These are phyloP conservation scores for Chrysanthemum seticuspe DNA, from an alignment of 129 eudicot species.

Conservation along the genomic window DNA sequence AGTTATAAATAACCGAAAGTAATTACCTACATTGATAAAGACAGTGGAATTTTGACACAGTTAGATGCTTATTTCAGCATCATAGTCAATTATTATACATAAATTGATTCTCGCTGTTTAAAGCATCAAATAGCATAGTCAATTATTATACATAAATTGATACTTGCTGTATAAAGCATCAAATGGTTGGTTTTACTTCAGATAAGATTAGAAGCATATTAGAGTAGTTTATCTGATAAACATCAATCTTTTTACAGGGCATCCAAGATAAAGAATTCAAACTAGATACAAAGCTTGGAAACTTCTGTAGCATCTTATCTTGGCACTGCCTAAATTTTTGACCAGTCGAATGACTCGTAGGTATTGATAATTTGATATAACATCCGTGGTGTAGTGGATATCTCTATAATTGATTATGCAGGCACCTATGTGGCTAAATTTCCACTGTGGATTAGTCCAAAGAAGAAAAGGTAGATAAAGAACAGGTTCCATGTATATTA, in stretches of 20 bases:
- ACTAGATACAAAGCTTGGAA: conserved; percentile 5
- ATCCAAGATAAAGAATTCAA: conserved; percentile 16
- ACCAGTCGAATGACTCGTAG: conserved; percentile 19
- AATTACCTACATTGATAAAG: conserved; percentile 9
- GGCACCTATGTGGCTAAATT: conserved; percentile 20
- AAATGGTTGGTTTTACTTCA: conserved; percentile 25
- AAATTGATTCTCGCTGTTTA: conserved; percentile 31
- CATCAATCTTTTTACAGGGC: conserved; percentile 12
- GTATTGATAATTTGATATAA: neutral
- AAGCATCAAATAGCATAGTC: conserved; percentile 30
- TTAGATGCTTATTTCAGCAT: conserved; percentile 36
- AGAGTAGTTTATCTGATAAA: conserved; percentile 26
- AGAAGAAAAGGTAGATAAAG: conserved; percentile 18
- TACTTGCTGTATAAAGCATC: conserved; percentile 32
- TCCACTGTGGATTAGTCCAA: conserved; percentile 22
- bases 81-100: conserved; percentile 32
- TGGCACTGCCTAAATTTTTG: conserved; percentile 18
- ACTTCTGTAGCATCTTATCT: conserved; percentile 14
- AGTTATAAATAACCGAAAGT: conserved; percentile 24
- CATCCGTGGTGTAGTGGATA: conserved; percentile 13
- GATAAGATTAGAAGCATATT: conserved; percentile 26
- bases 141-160: conserved; percentile 30
- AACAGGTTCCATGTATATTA: neutral
- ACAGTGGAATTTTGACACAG: conserved; percentile 28
- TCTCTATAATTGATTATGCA: conserved; percentile 3